phyloP scores from a whole-genome alignment of 1,139 yeast genomes.

The Saccharomyces hybrid region DNA sequence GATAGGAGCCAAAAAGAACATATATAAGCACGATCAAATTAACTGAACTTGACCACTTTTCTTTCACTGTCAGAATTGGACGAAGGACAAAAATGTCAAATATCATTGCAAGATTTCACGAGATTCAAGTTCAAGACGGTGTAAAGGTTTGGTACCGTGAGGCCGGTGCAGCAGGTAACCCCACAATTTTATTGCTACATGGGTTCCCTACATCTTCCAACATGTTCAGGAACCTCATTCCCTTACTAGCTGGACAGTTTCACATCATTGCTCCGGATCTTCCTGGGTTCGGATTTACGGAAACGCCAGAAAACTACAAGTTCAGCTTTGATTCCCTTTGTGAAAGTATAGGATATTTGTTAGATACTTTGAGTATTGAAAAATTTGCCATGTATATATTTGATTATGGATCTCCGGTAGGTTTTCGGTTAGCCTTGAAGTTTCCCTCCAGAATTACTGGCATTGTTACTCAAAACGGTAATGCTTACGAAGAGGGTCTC shows the following conservation, averaged over 20 bases:
- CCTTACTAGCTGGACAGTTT: slow-evolving; percentile 33
- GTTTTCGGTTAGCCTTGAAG: not conserved
- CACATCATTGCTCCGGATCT: slow-evolving; percentile 37
- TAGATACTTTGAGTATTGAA: not conserved
- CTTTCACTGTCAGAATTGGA: not conserved
- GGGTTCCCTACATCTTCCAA: slow-evolving; percentile 41
- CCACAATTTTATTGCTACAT: slow-evolving; percentile 36
- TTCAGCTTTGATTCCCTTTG: not conserved
- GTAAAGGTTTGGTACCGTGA: slow-evolving; percentile 36
- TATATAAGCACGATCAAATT: not conserved
- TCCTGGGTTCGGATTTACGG: not conserved
- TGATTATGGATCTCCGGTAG: not conserved
- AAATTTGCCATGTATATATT: not conserved
- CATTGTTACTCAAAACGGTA: slow-evolving; percentile 39
- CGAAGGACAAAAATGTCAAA: not conserved
- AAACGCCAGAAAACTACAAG: not conserved
- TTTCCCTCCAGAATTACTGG: slow-evolving; percentile 29
- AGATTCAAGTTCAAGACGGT: slow-evolving; percentile 12
- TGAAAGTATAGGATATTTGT: not conserved
- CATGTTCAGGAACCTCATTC: slow-evolving; percentile 35
- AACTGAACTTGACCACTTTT: not conserved
- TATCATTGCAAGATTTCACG: slow-evolving; percentile 5
- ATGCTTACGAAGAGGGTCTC: slow-evolving; percentile 39
- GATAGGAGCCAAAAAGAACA: not conserved
- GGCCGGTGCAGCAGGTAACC: slow-evolving; percentile 33